A percentile compares a stretch with the other conserved stretches of the same genome.
phyloP scores from a whole-genome alignment of 1,139 yeast species.

The Debaryomyces fabryi region DNA sequence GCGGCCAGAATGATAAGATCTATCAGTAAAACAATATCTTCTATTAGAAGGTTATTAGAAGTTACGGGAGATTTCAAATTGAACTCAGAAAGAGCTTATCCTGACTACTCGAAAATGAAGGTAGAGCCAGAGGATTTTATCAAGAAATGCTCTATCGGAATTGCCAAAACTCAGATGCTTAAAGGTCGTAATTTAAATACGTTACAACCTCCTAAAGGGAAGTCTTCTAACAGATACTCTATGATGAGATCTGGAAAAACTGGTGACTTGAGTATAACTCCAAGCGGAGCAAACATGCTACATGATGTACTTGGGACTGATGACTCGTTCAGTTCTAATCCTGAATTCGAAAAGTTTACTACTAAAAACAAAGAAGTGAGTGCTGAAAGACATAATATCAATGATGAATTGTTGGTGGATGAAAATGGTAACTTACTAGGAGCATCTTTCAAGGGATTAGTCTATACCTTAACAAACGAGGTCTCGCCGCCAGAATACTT shows the following conservation, averaged over 20 bases:
- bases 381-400: conserved; percentile 21
- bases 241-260: conserved; percentile 61
- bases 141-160: conserved; percentile 61
- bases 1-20: conserved; percentile 66
- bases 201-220: conserved; percentile 18
- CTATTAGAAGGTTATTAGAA: conserved; percentile 43
- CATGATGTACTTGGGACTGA: conserved; percentile 50
- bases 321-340: conserved; percentile 41
- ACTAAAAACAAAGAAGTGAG: conserved; percentile 17
- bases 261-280: conserved; percentile 54
- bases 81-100: conserved; percentile 66
- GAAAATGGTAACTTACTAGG: conserved; percentile 63
- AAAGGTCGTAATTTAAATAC: conserved; percentile 27
- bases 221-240: conserved; percentile 52
- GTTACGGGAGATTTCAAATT: conserved; percentile 75
- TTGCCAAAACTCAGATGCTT: conserved; percentile 48
- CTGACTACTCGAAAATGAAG: conserved; percentile 63
- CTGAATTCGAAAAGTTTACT: conserved; percentile 44
- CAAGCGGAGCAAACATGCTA: conserved; percentile 59
- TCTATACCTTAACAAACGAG: conserved; percentile 74
- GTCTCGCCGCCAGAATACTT: conserved; percentile 67
- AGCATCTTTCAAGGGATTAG: conserved; percentile 76
- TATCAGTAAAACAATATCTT: conserved; percentile 53
- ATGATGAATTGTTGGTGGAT: conserved; percentile 52
- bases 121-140: conserved; percentile 68